Percentiles rank a stretch among this genome's conserved stretches.
Conservation (phyloP, 345 rosid genomes). For the Syzygium oleosum region DNA sequence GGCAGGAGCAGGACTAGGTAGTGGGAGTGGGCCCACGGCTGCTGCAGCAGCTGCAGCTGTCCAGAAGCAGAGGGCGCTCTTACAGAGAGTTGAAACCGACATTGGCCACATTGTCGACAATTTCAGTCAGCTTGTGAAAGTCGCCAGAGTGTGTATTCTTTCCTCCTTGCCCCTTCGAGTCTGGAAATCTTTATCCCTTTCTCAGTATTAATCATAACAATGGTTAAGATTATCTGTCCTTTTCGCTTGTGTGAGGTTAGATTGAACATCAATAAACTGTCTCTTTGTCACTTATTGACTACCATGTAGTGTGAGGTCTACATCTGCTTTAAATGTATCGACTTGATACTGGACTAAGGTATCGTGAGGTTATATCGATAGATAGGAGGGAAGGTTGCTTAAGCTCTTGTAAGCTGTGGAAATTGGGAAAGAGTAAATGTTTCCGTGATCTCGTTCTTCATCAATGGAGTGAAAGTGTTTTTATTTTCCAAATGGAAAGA, state of each 20-base stretch:
- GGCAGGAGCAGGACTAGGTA: conserved; percentile 13
- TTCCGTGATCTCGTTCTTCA: not conserved
- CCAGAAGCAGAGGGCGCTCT: conserved; percentile 80
- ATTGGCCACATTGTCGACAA: conserved; percentile 73
- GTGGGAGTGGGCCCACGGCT: conserved; percentile 65
- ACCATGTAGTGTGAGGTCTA: not conserved
- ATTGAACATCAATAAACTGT: not conserved
- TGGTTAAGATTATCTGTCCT: too few species aligned
- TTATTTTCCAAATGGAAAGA: not conserved
- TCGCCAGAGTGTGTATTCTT: conserved; percentile 39
- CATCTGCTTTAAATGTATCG: not conserved
- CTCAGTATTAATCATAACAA: too few species aligned
- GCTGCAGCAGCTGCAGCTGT: conserved; percentile 74
- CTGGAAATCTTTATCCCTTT: not conserved
- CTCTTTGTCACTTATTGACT: not conserved
- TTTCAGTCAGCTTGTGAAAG: conserved; percentile 80
- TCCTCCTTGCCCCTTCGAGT: not conserved
- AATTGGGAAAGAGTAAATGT: not conserved
- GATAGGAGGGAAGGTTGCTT: not conserved
- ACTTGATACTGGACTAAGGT: not conserved
- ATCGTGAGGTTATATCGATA: not conserved
- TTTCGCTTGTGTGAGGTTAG: not conserved
- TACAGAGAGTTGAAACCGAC: conserved; percentile 81
- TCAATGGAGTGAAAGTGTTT: not conserved
- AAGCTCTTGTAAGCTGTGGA: not conserved